These are phyloP conservation scores for Nannochloropsis salina DNA, from an alignment of 108 stramenopile genomes.

Conservation along the genomic window DNA sequence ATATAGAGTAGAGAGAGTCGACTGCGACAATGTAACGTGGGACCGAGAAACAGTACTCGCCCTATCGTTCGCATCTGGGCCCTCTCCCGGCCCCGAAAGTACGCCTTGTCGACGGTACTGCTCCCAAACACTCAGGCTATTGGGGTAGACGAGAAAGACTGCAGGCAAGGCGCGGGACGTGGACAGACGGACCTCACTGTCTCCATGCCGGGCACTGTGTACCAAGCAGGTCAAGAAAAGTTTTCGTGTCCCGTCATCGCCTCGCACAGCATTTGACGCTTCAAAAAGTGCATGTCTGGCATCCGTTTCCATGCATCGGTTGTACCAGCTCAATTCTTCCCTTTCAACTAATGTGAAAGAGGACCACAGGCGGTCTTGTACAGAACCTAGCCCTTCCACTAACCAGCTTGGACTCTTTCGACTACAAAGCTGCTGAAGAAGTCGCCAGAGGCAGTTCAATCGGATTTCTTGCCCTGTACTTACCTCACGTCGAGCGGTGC, in stretches of 20 bases:
- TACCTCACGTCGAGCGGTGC: background rate
- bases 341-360: background rate
- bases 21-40: background rate
- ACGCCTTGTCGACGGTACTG: background rate
- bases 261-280: conserved; percentile 1
- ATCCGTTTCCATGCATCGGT: conserved; percentile 5
- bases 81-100: background rate
- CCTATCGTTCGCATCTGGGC: background rate
- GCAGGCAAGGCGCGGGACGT: background rate
- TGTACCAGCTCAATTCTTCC: conserved; percentile 3
- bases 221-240: background rate
- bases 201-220: background rate
- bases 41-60: background rate
- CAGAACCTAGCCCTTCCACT: background rate
- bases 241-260: background rate
- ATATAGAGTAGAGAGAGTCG: background rate
- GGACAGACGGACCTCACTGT: conserved; percentile 1
- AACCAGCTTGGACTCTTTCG: background rate
- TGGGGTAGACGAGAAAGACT: background rate
- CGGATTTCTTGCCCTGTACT: background rate
- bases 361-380: background rate
- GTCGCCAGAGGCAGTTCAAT: background rate
- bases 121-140: conserved; percentile 14
- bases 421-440: background rate
- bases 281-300: background rate